phyloP scores from a whole-genome alignment of 2,329 filamentous ascomycete genomes.

The Microcyclospora pomicola region DNA sequence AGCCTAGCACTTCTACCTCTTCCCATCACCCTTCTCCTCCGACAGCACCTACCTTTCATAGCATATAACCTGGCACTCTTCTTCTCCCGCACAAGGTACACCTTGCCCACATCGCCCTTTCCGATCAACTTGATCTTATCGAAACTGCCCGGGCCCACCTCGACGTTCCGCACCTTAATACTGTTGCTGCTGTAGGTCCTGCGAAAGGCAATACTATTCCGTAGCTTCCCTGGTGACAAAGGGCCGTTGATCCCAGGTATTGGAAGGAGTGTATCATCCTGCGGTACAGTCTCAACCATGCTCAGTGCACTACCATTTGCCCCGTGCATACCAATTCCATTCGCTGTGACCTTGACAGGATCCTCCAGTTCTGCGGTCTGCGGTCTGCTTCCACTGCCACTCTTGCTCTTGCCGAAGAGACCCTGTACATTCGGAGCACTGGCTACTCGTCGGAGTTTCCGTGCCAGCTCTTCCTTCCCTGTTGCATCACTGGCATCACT shows the following conservation, averaged over 20 bases:
- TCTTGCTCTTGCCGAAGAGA: constrained; percentile 40
- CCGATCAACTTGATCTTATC: constrained; percentile 99
- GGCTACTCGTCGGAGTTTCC: constrained; percentile 84
- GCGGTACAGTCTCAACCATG: constrained; percentile 36
- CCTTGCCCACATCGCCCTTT: constrained; percentile 96
- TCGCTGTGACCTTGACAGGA: constrained; percentile 41
- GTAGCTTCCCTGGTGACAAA: constrained; percentile 51
- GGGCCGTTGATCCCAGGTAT: constrained; percentile 41
- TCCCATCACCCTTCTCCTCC: constrained; percentile 5
- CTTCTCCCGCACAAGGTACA: constrained; percentile 94
- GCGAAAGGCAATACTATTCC: constrained; percentile 60
- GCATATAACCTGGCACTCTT: constrained; percentile 91
- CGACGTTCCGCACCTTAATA: constrained; percentile 94
- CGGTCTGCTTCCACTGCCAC: constrained; percentile 39
- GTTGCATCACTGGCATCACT: constrained; percentile 54
- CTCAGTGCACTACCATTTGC: constrained; percentile 31
- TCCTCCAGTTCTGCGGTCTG: constrained; percentile 78
- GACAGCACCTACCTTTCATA: constrained; percentile 68
- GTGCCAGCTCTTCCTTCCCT: constrained; percentile 84
- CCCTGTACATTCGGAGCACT: constrained; percentile 96
- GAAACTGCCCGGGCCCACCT: constrained; percentile 88
- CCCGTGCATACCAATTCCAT: constrained; percentile 33
- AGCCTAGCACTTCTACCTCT: neutral
- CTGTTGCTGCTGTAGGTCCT: constrained; percentile 98
- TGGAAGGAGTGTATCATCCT: constrained; percentile 22